Evolutionary conservation across 2,329 filamentous ascomycete species (phyloP), one percentile per base, ranked within the genome.

Genomic region (Botryotinia narcissicola): DNA sequence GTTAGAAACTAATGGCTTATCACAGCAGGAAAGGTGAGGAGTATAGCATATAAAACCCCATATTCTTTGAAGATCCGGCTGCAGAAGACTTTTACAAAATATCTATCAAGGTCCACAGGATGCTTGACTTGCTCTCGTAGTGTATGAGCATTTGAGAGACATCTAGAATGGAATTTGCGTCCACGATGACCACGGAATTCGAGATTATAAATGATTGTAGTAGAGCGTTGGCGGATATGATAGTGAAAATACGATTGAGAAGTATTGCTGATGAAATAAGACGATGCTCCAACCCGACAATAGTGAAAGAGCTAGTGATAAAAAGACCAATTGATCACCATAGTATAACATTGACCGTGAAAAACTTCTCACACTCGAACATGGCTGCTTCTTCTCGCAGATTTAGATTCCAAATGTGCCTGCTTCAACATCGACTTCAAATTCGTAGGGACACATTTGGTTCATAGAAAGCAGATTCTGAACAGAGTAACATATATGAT

Each of bases 261-360:
- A 8, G 6, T 51, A 18, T 29, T 29, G n/a, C 6, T 29, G n/a
- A 29, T 54, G 14, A 18, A 8, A 54, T 18, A 18, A 54, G 51
- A 29, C n/a, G n/a, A 54, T 29, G 5, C 6, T 29, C 51, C 0
- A 8, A 29, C 12, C 3, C n/a, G 14, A 54, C 5, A 3, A 29
- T 9, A 29, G 0, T 54, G 51, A 29, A 54, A 54, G 8, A 29
- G 7, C 6, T 54, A 54, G 14, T 29, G n/a, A 29, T 5, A 18
- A 29, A 0, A 29, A 18, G 6, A n/a, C 1, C 3, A 29, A 0
- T 8, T 29, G 0, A 2, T 18, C 51, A 4, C n/a, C n/a, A 29
- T 4, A 29, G 14, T 54, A 29, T 9, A 0, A 4, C 22, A 54
- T 16, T 29, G 51, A 29, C n/a, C 2, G 16, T 54, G 7, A 0